Evolutionary conservation across 805 yeast genomes (phyloP).

Genomic region (Starmerella etchellsii): DNA sequence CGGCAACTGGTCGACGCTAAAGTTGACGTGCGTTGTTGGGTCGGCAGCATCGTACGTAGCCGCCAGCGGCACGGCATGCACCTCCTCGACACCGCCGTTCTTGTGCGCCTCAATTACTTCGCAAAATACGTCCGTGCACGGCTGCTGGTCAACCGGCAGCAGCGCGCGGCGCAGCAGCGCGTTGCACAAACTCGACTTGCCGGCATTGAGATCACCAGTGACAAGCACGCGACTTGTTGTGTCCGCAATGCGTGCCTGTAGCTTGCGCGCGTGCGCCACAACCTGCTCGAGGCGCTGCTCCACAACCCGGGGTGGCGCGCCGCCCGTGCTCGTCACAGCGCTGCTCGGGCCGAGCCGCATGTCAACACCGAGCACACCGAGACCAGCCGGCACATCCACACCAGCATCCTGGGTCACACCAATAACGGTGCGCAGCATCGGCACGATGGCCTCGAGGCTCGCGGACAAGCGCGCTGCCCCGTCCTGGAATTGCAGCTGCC

Average conservation of each 20-base stretch:
- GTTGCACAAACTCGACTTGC: slow-evolving; percentile 91
- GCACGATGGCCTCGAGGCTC: slow-evolving; percentile 22
- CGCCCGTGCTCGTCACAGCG: slow-evolving; percentile 47
- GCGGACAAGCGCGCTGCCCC: slow-evolving; percentile 53
- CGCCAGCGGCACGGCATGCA: slow-evolving; percentile 62
- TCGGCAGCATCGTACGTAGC: slow-evolving; percentile 38
- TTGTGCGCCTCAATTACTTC: slow-evolving; percentile 79
- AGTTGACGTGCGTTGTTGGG: slow-evolving; percentile 51
- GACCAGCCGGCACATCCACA: slow-evolving; percentile 21
- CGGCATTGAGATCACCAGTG: slow-evolving; percentile 94
- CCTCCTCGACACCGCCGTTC: slow-evolving; percentile 70
- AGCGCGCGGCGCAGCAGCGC: slow-evolving; percentile 65
- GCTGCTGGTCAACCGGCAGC: slow-evolving; percentile 94
- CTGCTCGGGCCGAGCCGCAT: slow-evolving; percentile 39
- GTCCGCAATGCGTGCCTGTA: slow-evolving; percentile 77
- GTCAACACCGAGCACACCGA: slow-evolving; percentile 51
- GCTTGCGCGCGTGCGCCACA: slow-evolving; percentile 50
- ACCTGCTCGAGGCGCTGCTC: slow-evolving; percentile 56
- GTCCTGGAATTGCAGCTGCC: slow-evolving; percentile 66
- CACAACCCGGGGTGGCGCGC: slow-evolving; percentile 50
- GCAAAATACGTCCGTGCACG: slow-evolving; percentile 91
- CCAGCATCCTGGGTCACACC: slow-evolving; percentile 6
- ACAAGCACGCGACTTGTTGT: slow-evolving; percentile 87
- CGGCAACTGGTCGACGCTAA: slow-evolving; percentile 43
- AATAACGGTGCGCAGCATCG: slow-evolving; percentile 24